Percentiles rank a stretch among this genome's conserved stretches.
phyloP scores from a whole-genome alignment of 2,329 filamentous ascomycete species.

The Phialophora expanda region DNA sequence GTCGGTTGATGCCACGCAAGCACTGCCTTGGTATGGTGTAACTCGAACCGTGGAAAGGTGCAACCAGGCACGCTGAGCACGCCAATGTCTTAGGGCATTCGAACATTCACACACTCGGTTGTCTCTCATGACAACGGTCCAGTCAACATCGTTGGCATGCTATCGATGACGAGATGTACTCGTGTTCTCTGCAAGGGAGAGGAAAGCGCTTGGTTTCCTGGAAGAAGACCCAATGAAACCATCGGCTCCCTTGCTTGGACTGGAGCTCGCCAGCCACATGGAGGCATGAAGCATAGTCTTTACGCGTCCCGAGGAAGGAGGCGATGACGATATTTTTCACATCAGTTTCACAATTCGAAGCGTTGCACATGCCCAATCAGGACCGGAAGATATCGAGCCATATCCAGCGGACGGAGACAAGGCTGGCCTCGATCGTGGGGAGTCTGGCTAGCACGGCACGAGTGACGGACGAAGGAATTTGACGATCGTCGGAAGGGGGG shows the following conservation, averaged over 20 bases:
- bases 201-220: neutral
- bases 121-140: neutral
- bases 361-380: neutral
- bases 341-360: neutral
- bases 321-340: slow-evolving; percentile 1
- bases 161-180: slow-evolving; percentile 7
- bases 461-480: neutral
- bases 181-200: neutral
- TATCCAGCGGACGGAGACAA: neutral
- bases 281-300: neutral
- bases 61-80: neutral
- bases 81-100: slow-evolving; percentile 10
- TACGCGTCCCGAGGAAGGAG: neutral
- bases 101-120: neutral
- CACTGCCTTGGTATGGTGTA: slow-evolving; percentile 11
- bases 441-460: neutral
- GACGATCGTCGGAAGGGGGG: neutral
- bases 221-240: neutral
- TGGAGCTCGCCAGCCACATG: neutral
- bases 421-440: neutral
- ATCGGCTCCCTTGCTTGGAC: neutral
- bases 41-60: slow-evolving; percentile 1
- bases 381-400: neutral
- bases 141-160: neutral
- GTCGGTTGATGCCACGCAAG: slow-evolving; percentile 9